phyloP scores from a whole-genome alignment of 2,329 filamentous ascomycete genomes.

The Hypoxylon sp. region DNA sequence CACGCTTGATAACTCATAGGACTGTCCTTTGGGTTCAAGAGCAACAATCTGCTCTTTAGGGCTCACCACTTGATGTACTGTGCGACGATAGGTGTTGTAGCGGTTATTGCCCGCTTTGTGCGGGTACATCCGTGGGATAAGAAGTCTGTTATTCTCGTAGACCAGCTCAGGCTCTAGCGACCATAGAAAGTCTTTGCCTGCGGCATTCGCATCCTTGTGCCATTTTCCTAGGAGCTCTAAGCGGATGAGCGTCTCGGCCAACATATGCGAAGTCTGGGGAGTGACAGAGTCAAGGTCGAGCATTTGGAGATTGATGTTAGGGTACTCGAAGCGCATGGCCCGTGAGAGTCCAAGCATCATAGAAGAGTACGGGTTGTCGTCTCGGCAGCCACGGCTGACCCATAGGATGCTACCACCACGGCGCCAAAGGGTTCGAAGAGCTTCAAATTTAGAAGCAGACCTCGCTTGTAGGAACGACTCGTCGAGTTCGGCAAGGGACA shows the following conservation, averaged over 20 bases:
- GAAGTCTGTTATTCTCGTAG: too few species aligned
- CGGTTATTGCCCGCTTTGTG: too few species aligned
- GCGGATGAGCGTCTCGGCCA: not conserved
- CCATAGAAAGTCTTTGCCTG: too few species aligned
- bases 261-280: not conserved
- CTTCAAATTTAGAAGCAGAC: not conserved
- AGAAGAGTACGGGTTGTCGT: not conserved
- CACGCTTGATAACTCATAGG: too few species aligned
- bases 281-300: not conserved
- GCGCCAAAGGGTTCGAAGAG: not conserved
- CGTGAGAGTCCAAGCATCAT: not conserved
- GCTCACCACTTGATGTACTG: too few species aligned
- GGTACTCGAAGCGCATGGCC: not conserved
- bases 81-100: too few species aligned
- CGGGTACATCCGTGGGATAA: too few species aligned
- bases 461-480: not conserved
- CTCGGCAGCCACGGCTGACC: not conserved
- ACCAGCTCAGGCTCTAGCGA: too few species aligned
- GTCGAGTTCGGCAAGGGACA: not conserved
- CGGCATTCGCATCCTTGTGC: too few species aligned
- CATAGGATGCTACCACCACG: not conserved
- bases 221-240: not conserved
- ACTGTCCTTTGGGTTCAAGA: too few species aligned
- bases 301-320: not conserved
- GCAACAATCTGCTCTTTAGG: too few species aligned